Percentiles rank a stretch among this genome's conserved stretches.
phyloP scores from a whole-genome alignment of 352 stramenopile genomes.

The Plasmopara muralis region DNA sequence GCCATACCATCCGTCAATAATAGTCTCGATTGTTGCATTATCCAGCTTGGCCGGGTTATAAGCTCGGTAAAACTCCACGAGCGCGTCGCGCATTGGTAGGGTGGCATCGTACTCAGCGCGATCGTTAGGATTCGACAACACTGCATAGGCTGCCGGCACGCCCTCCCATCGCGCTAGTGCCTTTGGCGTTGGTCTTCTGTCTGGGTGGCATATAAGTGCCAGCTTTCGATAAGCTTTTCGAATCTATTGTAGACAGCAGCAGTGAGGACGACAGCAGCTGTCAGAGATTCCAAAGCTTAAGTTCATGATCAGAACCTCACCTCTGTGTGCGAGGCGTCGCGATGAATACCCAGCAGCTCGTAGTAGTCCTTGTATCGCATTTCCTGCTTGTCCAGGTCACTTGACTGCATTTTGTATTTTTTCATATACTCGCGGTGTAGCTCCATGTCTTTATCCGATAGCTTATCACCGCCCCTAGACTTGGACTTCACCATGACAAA shows the following conservation, averaged over 20 bases:
- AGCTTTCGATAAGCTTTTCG: conserved; percentile 88
- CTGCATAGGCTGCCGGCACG: conserved; percentile 61
- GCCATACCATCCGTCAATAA: conserved; percentile 82
- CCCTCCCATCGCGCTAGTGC: conserved; percentile 70
- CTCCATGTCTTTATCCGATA: conserved; percentile 72
- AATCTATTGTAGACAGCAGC: conserved; percentile 53
- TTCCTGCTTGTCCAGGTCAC: conserved; percentile 43
- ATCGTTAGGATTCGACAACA: conserved; percentile 77
- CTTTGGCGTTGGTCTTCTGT: conserved; percentile 86
- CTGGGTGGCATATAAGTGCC: conserved; percentile 82
- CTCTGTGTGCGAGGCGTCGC: conserved; percentile 60
- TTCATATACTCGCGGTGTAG: conserved; percentile 86
- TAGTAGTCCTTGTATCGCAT: conserved; percentile 81
- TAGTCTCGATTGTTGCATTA: conserved; percentile 78
- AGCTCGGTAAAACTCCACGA: conserved; percentile 76
- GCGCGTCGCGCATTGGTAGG: conserved; percentile 61
- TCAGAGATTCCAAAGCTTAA: neutral
- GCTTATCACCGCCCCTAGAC: conserved; percentile 16
- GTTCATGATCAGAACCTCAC: conserved; percentile 16
- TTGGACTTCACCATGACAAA: conserved; percentile 12
- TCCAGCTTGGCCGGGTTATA: conserved; percentile 84
- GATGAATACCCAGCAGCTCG: conserved; percentile 51
- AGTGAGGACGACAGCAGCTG: neutral
- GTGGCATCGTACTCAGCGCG: conserved; percentile 73
- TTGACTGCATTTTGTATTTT: conserved; percentile 81